Evolutionary conservation across 2,329 filamentous ascomycete species (phyloP), one percentile per base, ranked within the genome.

Genomic region (Cytospora piceicola): DNA sequence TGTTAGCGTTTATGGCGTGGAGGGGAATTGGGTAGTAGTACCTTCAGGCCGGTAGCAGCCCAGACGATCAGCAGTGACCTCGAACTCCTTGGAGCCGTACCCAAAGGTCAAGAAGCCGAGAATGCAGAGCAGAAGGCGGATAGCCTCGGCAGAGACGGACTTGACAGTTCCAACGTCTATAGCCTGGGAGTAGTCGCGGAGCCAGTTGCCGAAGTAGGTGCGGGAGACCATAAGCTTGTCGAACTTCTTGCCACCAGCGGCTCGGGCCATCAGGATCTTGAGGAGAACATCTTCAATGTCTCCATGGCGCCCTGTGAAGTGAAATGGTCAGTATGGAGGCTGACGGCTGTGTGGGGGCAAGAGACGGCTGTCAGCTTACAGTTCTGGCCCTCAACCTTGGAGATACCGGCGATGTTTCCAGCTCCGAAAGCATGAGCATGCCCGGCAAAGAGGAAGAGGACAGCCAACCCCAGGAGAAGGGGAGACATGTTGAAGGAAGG

Each of bases 131-230:
- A 97, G 82, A 58, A 97, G 90, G 39, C 94, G 90, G 74, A 97
- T 96, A 66, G 93, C 93, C 78, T 96, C 93, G 60, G 92, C 90
- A 64, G 91, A 94, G 69, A 97, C 93, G 72, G 90, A 87, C 81
- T 97, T 97, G 79, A 97, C 87, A 4, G 93, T 96, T 68, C 93
- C 94, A 58, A 97, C 92, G 77, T 97, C 94, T 72, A 97, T 91
- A 68, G 93, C 94, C 78, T 97, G 94, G 61, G 91, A 95, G 79
- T 97, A 97, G 78, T 97, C 94, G 67, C 85, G 87, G 39, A 97
- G 86, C 61, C 94, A 97, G 81, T 97, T 97, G 70, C 94, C 94
- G 80, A 97, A 97, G 81, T 97, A 97, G 69, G 96, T 91, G 68
- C 93, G 88, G 69, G 94, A 91, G 69, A 97, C 91, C 74, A 89